phyloP scores from a whole-genome alignment of 495 filamentous ascomycete species.

The Pyronema omphalodes region DNA sequence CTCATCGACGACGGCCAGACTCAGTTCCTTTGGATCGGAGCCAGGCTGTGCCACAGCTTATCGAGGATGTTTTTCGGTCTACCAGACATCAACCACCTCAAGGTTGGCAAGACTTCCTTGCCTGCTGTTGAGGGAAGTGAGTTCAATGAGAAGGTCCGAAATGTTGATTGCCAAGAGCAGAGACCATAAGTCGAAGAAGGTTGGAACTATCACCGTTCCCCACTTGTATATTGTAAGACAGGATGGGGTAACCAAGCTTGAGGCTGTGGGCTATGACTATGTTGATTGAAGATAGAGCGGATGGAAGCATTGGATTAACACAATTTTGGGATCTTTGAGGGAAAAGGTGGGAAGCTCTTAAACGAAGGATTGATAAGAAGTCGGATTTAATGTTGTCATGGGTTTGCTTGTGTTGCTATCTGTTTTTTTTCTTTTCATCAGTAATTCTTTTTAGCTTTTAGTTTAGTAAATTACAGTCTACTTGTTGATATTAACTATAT shows the following conservation, averaged over 20 bases:
- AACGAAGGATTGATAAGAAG: neutral
- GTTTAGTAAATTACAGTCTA: no score
- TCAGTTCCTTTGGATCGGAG: slow-evolving; percentile 93
- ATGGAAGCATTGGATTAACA: slow-evolving; percentile 74
- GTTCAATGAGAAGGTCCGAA: slow-evolving; percentile 84
- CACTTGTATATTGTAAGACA: slow-evolving; percentile 86
- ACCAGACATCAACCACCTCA: slow-evolving; percentile 57
- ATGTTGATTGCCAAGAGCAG: slow-evolving; percentile 79
- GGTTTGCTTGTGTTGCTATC: no score
- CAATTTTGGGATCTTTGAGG: slow-evolving; percentile 82
- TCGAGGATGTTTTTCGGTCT: slow-evolving; percentile 81
- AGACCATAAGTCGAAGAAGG: slow-evolving; percentile 65
- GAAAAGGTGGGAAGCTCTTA: slow-evolving; percentile 65
- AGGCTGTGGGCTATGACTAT: slow-evolving; percentile 94
- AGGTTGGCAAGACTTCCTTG: slow-evolving; percentile 73
- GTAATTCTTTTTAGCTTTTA: no score
- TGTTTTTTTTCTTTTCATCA: no score
- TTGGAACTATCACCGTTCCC: slow-evolving; percentile 78
- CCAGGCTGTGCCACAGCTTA: slow-evolving; percentile 81
- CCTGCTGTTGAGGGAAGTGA: slow-evolving; percentile 73
- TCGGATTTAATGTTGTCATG: no score
- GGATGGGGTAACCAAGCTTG: slow-evolving; percentile 85
- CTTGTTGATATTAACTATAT: no score
- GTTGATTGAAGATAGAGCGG: slow-evolving; percentile 85
- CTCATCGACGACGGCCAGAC: slow-evolving; percentile 94